Base-by-base conservation (phyloP, 441 rosid species). In the Pelargonium citronellum region DNA sequence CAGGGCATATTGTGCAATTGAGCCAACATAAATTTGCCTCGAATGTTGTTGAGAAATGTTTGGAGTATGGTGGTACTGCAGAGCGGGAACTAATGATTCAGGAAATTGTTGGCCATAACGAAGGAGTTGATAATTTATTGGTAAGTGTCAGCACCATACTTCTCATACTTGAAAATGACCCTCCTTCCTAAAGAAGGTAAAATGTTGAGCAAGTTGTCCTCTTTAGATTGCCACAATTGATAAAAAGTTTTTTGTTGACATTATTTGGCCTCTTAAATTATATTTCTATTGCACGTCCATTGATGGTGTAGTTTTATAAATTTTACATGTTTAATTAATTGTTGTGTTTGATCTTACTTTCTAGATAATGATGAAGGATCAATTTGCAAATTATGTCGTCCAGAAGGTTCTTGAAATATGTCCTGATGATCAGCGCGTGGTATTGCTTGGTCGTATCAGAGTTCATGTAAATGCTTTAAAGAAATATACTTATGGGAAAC, bases 401-500 rank as follows among this genome's bases (percentile, higher is more conserved):
- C 98, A 90, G 76, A 92, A 92, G 88, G 84, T 89, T 80, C 86
- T 90, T 22, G 95, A 90, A 73, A 82, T 78, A 10, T 81, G 93
- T 78, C 82, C 83, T 9, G 93, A 79, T 41, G 76, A 74, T 17
- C 98, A 92, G 73, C 83, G 84, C 71, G 82, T 69, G 41, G 67
- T 85, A 66, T 71, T 90, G 78, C 86, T 84, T 43, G 71, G 71
- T 69, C 86, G 87, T 16, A 86, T 90, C 43, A 86, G 83, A 73
- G 64, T 67, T 69, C 92, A 92, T 70, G 81, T 85, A 22, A 77
- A 83, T 76, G 95, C 92, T 8, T 73, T 92, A 86, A 88, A 88
- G 88, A 91, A 89, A 75, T 91, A 88, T 77, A 91, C 97, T 7
- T 89, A 91, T 19, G 97, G 97, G 78, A 91, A 91, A 71, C 97